phyloP scores from a whole-genome alignment of 2,329 filamentous ascomycete genomes.

The Dryadomyces sulphureus region DNA sequence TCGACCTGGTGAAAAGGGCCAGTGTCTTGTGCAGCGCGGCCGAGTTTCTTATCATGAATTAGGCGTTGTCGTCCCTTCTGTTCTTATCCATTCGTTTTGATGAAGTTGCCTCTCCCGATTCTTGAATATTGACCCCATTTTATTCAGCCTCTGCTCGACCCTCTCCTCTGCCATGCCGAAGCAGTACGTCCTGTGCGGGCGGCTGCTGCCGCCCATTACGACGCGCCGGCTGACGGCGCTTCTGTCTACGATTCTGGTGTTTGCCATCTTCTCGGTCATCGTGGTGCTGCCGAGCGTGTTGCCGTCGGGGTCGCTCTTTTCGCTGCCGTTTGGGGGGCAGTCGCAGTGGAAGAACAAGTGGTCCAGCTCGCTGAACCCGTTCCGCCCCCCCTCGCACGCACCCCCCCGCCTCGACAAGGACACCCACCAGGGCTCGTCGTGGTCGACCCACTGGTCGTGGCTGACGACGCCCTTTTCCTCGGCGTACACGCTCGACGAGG shows the following conservation, averaged over 20 bases:
- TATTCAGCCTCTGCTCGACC: background rate
- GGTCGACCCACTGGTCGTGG: slow-evolving; percentile 87
- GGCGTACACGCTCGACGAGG: slow-evolving; percentile 64
- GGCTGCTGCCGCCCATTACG: slow-evolving; percentile 32
- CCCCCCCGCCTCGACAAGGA: slow-evolving; percentile 65
- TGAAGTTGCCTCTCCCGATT: background rate
- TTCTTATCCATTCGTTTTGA: background rate
- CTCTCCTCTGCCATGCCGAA: slow-evolving; percentile 24
- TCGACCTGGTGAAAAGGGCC: background rate
- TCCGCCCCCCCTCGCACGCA: slow-evolving; percentile 54
- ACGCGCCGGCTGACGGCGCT: slow-evolving; percentile 38
- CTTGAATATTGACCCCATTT: background rate
- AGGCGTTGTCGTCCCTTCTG: background rate
- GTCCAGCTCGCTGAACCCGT: slow-evolving; percentile 46
- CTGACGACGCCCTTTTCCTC: slow-evolving; percentile 72
- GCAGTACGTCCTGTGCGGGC: slow-evolving; percentile 30
- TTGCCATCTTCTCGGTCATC: slow-evolving; percentile 38
- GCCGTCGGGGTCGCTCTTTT: slow-evolving; percentile 31
- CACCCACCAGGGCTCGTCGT: slow-evolving; percentile 61
- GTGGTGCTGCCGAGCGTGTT: slow-evolving; percentile 34
- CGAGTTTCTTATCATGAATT: background rate
- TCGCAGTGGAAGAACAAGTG: slow-evolving; percentile 21
- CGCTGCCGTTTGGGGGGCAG: slow-evolving; percentile 31
- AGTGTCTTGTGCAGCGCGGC: background rate
- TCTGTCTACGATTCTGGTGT: slow-evolving; percentile 33